Evolutionary conservation across 176 grass and related monocot species (phyloP).

Genomic region (Coix lacrymajobi): DNA sequence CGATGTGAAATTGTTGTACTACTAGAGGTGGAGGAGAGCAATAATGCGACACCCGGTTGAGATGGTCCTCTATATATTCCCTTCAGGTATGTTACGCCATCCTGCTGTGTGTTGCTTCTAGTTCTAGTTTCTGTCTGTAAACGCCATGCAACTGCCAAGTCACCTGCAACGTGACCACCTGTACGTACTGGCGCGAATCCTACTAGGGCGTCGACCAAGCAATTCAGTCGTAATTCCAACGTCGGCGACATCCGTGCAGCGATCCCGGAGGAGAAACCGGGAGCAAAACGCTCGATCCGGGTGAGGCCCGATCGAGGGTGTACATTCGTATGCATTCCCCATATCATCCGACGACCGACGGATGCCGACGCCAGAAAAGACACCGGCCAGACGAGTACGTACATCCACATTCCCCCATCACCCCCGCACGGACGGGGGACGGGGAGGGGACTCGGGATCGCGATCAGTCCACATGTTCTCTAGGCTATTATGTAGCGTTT

Average conservation of each 20-base stretch:
- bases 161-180: background rate
- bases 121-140: background rate
- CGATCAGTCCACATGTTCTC: background rate
- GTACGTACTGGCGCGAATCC: background rate
- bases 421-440: background rate
- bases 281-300: background rate
- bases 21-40: too few species aligned
- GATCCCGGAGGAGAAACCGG: background rate
- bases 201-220: background rate
- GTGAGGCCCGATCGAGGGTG: too few species aligned
- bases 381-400: background rate
- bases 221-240: too few species aligned
- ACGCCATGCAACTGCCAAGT: background rate
- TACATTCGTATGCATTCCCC: too few species aligned
- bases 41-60: background rate
- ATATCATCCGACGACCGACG: too few species aligned
- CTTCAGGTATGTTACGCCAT: background rate
- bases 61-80: background rate
- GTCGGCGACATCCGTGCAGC: background rate
- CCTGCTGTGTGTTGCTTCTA: background rate
- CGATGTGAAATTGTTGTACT: background rate
- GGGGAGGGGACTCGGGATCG: background rate
- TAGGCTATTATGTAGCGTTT: slow-evolving; percentile 14
- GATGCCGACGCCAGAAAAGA: background rate
- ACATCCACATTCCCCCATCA: background rate